Evolutionary conservation across 768 basidiomycete genomes (phyloP).

Genomic region (Termitomyces sp.): DNA sequence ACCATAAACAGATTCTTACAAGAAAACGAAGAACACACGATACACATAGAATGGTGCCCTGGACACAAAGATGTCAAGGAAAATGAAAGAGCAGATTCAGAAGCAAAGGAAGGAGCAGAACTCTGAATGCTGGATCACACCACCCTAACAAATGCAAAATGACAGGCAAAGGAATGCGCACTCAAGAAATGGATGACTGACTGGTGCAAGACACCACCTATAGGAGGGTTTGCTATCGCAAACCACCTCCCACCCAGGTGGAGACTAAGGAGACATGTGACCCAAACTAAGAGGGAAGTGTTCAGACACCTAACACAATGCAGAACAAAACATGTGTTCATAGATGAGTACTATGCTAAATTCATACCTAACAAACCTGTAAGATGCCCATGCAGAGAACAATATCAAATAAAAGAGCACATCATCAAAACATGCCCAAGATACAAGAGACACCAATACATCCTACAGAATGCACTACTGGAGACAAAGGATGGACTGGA

Average conservation of each 20-base stretch:
- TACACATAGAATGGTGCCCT: background rate
- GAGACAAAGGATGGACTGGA: constrained; percentile 18
- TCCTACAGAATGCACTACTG: constrained; percentile 16
- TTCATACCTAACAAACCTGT: constrained; percentile 16
- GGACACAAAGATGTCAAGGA: background rate
- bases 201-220: background rate
- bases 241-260: background rate
- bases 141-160: background rate
- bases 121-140: background rate
- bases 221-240: background rate
- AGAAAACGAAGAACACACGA: background rate
- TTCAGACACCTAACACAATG: constrained; percentile 19
- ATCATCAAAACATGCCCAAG: constrained; percentile 19
- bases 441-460: constrained; percentile 15
- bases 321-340: constrained; percentile 21
- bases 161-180: background rate
- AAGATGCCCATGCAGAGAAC: constrained; percentile 22
- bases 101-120: background rate
- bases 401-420: constrained; percentile 19
- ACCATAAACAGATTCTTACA: background rate
- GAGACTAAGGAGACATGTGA: background rate
- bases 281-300: constrained; percentile 3
- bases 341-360: constrained; percentile 8
- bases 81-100: background rate
- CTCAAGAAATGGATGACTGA: background rate